A percentile compares a stretch with the other conserved stretches of the same genome.
Evolutionary conservation across 225 moss, liverwort and hornwort species (phyloP).

Genomic region (Pleurozium schreberi): DNA sequence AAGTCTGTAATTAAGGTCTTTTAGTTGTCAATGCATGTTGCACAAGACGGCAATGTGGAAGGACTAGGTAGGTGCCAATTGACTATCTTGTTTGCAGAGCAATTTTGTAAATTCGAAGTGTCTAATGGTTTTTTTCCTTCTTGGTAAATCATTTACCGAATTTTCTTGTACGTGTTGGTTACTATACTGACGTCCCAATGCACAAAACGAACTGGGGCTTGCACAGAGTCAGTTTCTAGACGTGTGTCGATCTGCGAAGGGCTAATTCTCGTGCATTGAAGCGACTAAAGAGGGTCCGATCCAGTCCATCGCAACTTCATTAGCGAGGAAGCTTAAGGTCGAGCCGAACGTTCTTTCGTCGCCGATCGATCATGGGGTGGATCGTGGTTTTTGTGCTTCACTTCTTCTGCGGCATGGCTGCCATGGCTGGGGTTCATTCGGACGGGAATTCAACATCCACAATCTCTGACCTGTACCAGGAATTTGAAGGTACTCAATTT

Average conservation of each 20-base stretch:
- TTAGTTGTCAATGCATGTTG: neutral
- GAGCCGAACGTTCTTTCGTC: neutral
- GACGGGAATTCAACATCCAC: neutral
- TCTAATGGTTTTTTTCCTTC: no score
- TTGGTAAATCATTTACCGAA: no score
- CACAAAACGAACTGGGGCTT: neutral
- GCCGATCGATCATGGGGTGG: neutral
- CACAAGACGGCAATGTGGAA: neutral
- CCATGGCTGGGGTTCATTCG: neutral
- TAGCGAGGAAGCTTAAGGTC: neutral
- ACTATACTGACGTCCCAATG: neutral
- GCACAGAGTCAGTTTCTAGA: neutral
- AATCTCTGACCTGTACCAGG: neutral
- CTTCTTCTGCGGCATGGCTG: neutral
- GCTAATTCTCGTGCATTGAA: neutral
- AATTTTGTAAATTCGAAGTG: no score
- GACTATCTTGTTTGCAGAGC: no score
- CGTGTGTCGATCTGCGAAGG: neutral
- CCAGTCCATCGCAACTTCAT: neutral
- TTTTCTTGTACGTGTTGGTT: neutral
- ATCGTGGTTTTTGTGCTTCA: neutral
- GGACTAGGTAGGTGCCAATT: neutral
- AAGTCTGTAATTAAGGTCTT: no score
- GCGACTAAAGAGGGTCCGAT: neutral
- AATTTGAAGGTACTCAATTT: neutral